phyloP scores from a whole-genome alignment of 75 land plant species.

The Cryptomeria japonica region DNA sequence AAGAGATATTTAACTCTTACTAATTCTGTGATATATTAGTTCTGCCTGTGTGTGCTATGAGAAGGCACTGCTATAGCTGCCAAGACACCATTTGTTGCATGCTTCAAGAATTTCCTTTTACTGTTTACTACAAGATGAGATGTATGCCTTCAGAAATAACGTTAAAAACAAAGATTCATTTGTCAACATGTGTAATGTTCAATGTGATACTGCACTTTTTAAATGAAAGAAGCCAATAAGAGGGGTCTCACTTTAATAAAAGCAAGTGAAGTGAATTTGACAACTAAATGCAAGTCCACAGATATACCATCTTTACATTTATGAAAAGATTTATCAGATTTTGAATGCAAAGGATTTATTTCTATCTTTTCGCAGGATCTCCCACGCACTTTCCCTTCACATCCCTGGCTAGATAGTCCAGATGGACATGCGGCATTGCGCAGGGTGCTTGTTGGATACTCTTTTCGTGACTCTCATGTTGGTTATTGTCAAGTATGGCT shows the following conservation, averaged over 20 bases:
- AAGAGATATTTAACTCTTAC: neutral
- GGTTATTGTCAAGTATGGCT: constrained; percentile 91
- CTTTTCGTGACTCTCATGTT: constrained; percentile 96
- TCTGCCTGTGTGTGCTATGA: neutral
- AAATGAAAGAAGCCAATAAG: neutral
- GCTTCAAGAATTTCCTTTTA: neutral
- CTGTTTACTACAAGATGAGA: neutral
- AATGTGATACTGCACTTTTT: too few species aligned
- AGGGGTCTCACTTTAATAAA: neutral
- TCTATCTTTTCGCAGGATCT: constrained; percentile 58
- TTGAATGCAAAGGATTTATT: neutral
- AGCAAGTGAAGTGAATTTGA: neutral
- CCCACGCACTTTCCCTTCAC: constrained; percentile 92
- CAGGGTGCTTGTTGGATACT: constrained; percentile 94
- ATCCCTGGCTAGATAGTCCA: constrained; percentile 93
- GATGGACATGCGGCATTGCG: constrained; percentile 86
- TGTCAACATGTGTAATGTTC: too few species aligned
- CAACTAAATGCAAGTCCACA: neutral
- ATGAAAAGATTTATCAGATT: neutral
- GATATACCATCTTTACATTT: neutral
- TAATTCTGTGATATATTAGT: neutral
- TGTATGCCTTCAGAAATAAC: neutral
- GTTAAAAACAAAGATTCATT: neutral
- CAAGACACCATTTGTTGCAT: neutral
- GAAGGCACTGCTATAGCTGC: neutral